A percentile compares a stretch with the other conserved stretches of the same genome.
These are phyloP conservation scores for Leucocoprinus leucothites DNA, from an alignment of 768 basidiomycete genomes.

Conservation along the genomic window DNA sequence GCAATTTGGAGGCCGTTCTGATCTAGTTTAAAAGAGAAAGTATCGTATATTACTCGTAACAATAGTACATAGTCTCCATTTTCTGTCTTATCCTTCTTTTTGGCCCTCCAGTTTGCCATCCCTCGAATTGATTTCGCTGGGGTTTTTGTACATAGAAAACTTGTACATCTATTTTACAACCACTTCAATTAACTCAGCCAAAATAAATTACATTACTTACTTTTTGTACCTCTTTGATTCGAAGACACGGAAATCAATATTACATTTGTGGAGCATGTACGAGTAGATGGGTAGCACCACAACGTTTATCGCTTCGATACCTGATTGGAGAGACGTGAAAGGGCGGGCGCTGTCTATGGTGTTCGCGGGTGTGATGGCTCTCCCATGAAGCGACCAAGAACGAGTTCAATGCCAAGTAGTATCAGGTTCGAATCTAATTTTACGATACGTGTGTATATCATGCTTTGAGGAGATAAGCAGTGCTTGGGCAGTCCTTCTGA, in stretches of 20 bases:
- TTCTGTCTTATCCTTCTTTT: no score
- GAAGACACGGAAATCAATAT: no score
- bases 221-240: no score
- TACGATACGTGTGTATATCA: background rate
- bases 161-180: background rate
- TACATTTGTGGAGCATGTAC: no score
- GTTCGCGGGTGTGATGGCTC: no score
- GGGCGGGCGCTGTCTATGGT: no score
- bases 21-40: background rate
- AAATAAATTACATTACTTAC: no score
- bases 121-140: background rate
- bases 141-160: conserved; percentile 5
- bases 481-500: background rate
- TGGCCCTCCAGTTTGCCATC: background rate
- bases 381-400: background rate
- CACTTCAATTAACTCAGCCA: background rate
- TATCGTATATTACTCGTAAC: conserved; percentile 1
- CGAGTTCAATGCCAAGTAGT: background rate
- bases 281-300: no score
- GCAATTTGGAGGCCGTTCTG: background rate
- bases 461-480: background rate
- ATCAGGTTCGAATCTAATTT: background rate
- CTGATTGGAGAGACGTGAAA: no score
- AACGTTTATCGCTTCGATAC: no score
- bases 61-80: no score